Evolutionary conservation across 352 stramenopile genomes (phyloP).

Genomic region (Achlya hypogyna): DNA sequence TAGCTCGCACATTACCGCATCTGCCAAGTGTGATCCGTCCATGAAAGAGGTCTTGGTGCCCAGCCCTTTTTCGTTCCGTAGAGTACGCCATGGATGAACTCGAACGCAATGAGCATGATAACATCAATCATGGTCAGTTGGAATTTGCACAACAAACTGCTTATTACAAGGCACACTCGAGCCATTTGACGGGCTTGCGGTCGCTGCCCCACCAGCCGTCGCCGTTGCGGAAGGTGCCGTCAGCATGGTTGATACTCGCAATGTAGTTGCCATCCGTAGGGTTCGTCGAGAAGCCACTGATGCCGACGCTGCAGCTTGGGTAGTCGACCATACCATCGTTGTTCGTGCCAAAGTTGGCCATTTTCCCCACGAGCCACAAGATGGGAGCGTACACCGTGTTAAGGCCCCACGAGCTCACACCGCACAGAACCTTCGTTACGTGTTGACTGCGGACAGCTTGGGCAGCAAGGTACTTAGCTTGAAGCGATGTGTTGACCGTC

Average conservation of each 20-base stretch:
- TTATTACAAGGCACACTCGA: constrained; percentile 29
- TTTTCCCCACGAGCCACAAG: constrained; percentile 15
- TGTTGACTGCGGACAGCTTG: constrained; percentile 23
- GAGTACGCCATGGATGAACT: no score
- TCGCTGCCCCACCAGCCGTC: constrained; percentile 26
- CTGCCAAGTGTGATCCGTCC: no score
- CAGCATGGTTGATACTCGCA: constrained; percentile 27
- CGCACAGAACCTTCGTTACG: constrained; percentile 27
- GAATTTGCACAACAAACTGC: no score
- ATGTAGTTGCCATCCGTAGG: constrained; percentile 26
- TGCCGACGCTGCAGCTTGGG: constrained; percentile 24
- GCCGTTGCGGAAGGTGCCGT: constrained; percentile 24
- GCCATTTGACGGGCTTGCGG: constrained; percentile 31
- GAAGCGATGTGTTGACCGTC: constrained; percentile 23
- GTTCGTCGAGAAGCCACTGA: constrained; percentile 8
- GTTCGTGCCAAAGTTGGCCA: constrained; percentile 21
- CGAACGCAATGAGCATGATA: no score
- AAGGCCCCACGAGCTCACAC: constrained; percentile 27
- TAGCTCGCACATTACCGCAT: no score
- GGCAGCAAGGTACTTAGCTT: constrained; percentile 11
- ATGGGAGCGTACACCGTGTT: constrained; percentile 21
- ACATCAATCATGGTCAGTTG: no score
- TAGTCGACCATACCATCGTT: constrained; percentile 35
- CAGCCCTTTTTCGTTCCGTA: no score
- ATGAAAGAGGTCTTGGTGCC: no score